Percentiles rank a stretch among this genome's conserved stretches.
These are phyloP conservation scores for Candida oleophila DNA, from an alignment of 805 yeast species.

Conservation along the genomic window DNA sequence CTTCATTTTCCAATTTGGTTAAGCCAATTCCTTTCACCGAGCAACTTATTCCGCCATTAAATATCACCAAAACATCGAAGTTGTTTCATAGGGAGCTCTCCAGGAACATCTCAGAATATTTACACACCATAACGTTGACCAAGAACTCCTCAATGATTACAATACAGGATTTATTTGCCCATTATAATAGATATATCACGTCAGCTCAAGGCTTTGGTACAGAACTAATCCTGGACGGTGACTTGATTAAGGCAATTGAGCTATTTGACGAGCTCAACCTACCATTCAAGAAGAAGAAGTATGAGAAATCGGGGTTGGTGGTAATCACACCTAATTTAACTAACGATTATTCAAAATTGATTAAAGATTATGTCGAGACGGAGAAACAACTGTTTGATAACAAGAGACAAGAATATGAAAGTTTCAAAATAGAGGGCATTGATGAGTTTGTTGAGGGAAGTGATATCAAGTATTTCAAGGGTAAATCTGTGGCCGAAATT, in stretches of 20 bases:
- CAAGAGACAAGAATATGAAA: background rate
- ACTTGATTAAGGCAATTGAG: constrained; percentile 60
- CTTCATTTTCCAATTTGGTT: constrained; percentile 32
- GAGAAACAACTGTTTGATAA: constrained; percentile 21
- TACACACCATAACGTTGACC: constrained; percentile 33
- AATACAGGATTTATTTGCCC: constrained; percentile 40
- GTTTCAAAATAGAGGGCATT: constrained; percentile 8
- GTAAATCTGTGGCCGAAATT: constrained; percentile 41
- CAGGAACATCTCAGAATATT: constrained; percentile 74
- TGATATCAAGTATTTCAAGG: constrained; percentile 19
- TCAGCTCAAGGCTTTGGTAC: constrained; percentile 48
- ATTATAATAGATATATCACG: constrained; percentile 36
- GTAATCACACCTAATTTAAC: constrained; percentile 28
- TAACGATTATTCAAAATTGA: constrained; percentile 23
- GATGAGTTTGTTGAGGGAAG: constrained; percentile 15
- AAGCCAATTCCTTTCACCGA: constrained; percentile 8
- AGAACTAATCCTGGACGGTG: constrained; percentile 68
- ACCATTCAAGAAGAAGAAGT: constrained; percentile 46
- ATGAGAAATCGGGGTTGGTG: constrained; percentile 32
- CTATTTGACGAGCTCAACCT: constrained; percentile 56
- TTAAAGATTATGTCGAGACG: constrained; percentile 20
- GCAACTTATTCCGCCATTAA: constrained; percentile 28
- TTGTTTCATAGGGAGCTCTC: constrained; percentile 67
- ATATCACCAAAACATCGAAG: constrained; percentile 31
- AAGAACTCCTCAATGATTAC: constrained; percentile 38